Conservation (phyloP, 306 rosid species). For the Bauhinia variegata region DNA sequence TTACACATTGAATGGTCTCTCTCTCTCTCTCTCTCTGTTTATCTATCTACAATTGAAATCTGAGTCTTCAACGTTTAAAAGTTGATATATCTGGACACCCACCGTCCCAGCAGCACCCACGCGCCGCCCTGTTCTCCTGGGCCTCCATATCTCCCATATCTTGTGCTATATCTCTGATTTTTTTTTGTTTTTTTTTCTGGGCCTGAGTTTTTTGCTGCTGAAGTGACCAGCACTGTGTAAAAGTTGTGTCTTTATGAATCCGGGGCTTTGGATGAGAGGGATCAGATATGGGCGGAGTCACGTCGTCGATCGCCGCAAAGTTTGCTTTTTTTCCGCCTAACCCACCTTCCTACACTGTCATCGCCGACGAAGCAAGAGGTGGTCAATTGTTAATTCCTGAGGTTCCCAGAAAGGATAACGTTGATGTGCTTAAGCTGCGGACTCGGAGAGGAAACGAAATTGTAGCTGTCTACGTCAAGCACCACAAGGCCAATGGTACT, state of each 20-base stretch:
- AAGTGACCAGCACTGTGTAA: not conserved
- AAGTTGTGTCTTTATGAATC: slow-evolving; percentile 47
- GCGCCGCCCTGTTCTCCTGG: slow-evolving; percentile 31
- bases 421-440: slow-evolving; percentile 72
- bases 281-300: slow-evolving; percentile 83
- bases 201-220: not conserved
- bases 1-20: not conserved
- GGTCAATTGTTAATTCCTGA: slow-evolving; percentile 62
- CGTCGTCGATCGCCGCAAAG: slow-evolving; percentile 95
- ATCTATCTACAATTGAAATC: not conserved
- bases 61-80: slow-evolving; percentile 5
- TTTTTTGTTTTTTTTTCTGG: not conserved
- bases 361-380: slow-evolving; percentile 38
- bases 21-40: not conserved
- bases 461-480: slow-evolving; percentile 79
- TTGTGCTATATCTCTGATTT: slow-evolving; percentile 26
- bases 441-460: slow-evolving; percentile 82
- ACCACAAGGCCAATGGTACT: slow-evolving; percentile 71
- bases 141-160: slow-evolving; percentile 5
- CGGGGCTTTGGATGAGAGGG: slow-evolving; percentile 40
- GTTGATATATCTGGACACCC: slow-evolving; percentile 9
- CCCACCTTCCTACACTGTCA: slow-evolving; percentile 79
- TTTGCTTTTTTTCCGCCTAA: slow-evolving; percentile 95
- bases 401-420: slow-evolving; percentile 78
- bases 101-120: slow-evolving; percentile 11